phyloP scores from a whole-genome alignment of 2,329 filamentous ascomycete species.

The Calonectria henricotiae region DNA sequence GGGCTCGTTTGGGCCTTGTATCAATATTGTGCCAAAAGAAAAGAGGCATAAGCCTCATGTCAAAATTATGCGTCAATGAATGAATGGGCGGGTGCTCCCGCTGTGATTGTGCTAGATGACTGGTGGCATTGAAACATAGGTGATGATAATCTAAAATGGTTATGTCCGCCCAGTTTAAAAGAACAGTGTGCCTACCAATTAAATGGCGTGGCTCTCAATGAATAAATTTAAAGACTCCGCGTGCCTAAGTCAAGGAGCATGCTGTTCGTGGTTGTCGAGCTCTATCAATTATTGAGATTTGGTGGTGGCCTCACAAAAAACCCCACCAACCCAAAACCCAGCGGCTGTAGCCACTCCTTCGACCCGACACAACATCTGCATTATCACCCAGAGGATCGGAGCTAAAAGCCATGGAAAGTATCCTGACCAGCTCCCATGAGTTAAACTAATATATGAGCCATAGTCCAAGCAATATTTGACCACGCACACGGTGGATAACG shows the following conservation, averaged over 20 bases:
- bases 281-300: constrained; percentile 10
- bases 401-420: constrained; percentile 52
- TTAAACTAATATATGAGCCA: constrained; percentile 26
- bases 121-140: no score
- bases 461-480: constrained; percentile 99
- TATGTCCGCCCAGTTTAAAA: background rate
- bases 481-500: constrained; percentile 90
- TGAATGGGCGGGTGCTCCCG: background rate
- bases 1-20: constrained; percentile 55
- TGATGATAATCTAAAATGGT: background rate
- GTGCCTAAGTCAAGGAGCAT: background rate
- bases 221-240: no score
- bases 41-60: constrained; percentile 29
- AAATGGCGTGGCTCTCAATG: background rate
- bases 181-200: background rate
- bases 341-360: constrained; percentile 44
- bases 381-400: constrained; percentile 40
- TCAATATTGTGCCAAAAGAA: constrained; percentile 47
- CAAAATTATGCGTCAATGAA: constrained; percentile 15
- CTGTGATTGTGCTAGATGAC: background rate
- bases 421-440: background rate
- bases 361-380: constrained; percentile 52
- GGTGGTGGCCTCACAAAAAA: constrained; percentile 32
- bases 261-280: constrained; percentile 9
- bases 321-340: constrained; percentile 33